Conservation (phyloP, 441 rosid species). For the Omphalea diandra region DNA sequence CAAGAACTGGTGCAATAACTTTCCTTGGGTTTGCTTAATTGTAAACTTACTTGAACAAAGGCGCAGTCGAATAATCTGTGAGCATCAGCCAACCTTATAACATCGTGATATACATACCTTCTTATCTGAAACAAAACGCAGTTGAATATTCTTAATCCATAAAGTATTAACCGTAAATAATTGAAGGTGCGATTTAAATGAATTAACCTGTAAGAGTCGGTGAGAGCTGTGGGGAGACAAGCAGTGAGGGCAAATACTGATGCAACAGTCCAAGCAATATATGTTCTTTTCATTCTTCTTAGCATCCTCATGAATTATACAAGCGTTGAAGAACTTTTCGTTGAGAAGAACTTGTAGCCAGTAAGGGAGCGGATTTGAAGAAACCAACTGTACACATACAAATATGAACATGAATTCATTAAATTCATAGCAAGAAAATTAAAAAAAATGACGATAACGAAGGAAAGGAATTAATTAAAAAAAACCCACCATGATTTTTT, state of each 20-base stretch:
- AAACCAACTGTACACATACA: conserved; percentile 36
- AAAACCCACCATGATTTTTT: conserved; percentile 42
- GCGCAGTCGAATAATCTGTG: conserved; percentile 78
- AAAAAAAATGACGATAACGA: no score
- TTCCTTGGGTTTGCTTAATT: no score
- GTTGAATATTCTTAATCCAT: no score
- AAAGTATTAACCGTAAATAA: no score
- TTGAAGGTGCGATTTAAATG: not conserved
- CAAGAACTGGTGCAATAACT: not conserved
- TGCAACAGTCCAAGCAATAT: conserved; percentile 75
- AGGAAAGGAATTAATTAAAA: not conserved
- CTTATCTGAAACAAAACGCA: conserved; percentile 56
- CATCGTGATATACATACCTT: conserved; percentile 86
- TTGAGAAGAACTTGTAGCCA: conserved; percentile 74
- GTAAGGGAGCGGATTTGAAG: conserved; percentile 43
- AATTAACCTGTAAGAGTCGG: conserved; percentile 69
- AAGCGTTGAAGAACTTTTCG: conserved; percentile 91
- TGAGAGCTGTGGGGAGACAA: conserved; percentile 64
- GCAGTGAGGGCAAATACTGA: conserved; percentile 82
- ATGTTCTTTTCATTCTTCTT: conserved; percentile 86
- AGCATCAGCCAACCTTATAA: conserved; percentile 66
- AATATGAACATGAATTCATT: not conserved
- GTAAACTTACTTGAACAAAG: conserved; percentile 77
- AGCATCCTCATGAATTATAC: conserved; percentile 58
- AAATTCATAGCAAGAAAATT: not conserved